These are phyloP conservation scores for Leccinum pallidistipes DNA, from an alignment of 1,284 basidiomycete species.

Conservation along the genomic window DNA sequence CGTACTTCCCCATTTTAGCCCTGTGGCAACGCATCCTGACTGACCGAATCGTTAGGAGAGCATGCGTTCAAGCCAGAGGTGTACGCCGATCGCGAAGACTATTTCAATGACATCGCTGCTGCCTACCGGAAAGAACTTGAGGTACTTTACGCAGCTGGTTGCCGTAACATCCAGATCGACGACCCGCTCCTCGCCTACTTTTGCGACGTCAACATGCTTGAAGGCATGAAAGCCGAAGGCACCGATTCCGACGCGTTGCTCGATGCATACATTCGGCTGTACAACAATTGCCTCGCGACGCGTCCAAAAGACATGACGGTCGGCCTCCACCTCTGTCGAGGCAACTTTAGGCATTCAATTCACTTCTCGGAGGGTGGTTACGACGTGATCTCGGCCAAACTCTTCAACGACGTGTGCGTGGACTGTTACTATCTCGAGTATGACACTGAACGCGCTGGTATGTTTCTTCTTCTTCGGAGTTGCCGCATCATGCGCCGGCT, in stretches of 20 bases:
- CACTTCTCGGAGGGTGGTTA: conserved; percentile 41
- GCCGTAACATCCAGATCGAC: no score
- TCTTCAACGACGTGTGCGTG: conserved; percentile 76
- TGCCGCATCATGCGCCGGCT: conserved; percentile 2
- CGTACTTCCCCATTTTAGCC: no score
- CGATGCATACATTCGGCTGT: conserved; percentile 36
- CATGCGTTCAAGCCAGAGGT: no score
- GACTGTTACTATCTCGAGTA: conserved; percentile 65
- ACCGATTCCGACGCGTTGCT: background rate
- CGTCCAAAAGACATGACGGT: conserved; percentile 40
- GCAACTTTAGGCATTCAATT: background rate
- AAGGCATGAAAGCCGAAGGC: no score
- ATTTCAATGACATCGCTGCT: no score
- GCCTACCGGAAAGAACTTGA: no score
- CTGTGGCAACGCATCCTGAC: no score
- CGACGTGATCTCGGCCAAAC: conserved; percentile 67
- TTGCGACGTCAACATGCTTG: no score
- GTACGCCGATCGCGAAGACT: no score
- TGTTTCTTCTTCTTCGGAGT: background rate
- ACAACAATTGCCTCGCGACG: conserved; percentile 63
- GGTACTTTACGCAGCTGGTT: no score
- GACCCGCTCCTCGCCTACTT: no score
- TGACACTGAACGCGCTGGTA: background rate
- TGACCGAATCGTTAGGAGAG: no score
- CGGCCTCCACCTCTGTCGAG: background rate